A percentile compares a stretch with the other conserved stretches of the same genome.
Conservation (phyloP, 1,284 basidiomycete species). For the Gomphus sp. region DNA sequence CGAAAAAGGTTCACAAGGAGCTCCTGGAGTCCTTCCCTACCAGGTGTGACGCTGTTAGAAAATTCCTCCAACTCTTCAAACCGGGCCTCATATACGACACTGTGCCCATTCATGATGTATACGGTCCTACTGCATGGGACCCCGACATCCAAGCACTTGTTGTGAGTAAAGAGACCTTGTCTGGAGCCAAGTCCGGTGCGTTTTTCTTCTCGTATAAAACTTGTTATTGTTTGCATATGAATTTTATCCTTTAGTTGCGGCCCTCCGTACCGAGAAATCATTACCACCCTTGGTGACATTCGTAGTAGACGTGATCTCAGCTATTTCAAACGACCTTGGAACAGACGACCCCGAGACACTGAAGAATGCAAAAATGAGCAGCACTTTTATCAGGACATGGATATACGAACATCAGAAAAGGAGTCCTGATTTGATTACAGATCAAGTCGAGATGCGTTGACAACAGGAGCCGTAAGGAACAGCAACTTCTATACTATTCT, state of each 20-base stretch:
- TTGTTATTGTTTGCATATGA: background rate
- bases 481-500: too few species aligned
- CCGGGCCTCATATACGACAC: slow-evolving; percentile 54
- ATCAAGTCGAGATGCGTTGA: too few species aligned
- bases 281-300: slow-evolving; percentile 61
- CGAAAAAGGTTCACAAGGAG: slow-evolving; percentile 63
- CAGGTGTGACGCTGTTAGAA: slow-evolving; percentile 46
- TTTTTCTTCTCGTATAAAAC: slow-evolving; percentile 8
- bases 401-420: slow-evolving; percentile 26
- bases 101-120: slow-evolving; percentile 72
- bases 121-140: slow-evolving; percentile 82
- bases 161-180: slow-evolving; percentile 77
- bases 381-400: slow-evolving; percentile 83
- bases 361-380: slow-evolving; percentile 80
- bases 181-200: slow-evolving; percentile 67
- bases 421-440: too few species aligned
- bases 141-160: slow-evolving; percentile 79
- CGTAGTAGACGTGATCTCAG: slow-evolving; percentile 82
- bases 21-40: slow-evolving; percentile 58
- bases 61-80: slow-evolving; percentile 63
- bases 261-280: slow-evolving; percentile 40
- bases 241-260: slow-evolving; percentile 41
- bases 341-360: slow-evolving; percentile 57
- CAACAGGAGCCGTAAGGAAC: too few species aligned
- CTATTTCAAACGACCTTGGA: slow-evolving; percentile 44